phyloP scores from a whole-genome alignment of 2,329 filamentous ascomycete species.

The Diaporthe citrichinensis region DNA sequence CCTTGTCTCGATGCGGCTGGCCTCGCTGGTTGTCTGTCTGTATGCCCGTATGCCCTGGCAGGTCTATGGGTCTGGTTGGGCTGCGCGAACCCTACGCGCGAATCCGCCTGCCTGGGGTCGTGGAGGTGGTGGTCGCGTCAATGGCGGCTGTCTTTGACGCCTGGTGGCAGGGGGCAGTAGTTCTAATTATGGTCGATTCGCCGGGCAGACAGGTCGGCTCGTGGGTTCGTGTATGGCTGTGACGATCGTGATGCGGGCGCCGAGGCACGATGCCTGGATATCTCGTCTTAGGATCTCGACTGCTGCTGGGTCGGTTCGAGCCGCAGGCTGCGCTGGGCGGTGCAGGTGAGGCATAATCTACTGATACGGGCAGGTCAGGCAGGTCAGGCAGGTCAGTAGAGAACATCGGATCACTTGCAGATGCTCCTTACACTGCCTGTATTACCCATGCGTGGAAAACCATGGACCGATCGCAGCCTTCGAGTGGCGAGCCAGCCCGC shows the following conservation, averaged over 20 bases:
- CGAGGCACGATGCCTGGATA: not conserved
- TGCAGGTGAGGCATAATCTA: slow-evolving; percentile 5
- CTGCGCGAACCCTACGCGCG: not conserved
- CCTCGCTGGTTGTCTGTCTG: not conserved
- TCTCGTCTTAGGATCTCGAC: slow-evolving; percentile 1
- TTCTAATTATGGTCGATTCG: slow-evolving; percentile 21
- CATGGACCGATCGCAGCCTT: not conserved
- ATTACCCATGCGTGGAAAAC: not conserved
- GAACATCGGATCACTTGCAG: not conserved
- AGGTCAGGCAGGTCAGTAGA: slow-evolving; percentile 1
- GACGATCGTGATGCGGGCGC: not conserved
- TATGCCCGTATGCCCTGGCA: not conserved
- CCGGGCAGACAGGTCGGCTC: not conserved
- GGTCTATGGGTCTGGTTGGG: not conserved
- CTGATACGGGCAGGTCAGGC: not conserved
- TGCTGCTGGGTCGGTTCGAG: not conserved
- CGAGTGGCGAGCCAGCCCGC: not conserved
- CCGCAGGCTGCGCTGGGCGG: not conserved
- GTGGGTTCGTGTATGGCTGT: not conserved
- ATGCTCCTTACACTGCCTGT: not conserved
- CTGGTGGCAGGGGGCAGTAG: not conserved
- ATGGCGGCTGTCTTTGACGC: slow-evolving; percentile 24
- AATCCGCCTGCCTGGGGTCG: slow-evolving; percentile 22
- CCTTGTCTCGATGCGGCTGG: not conserved
- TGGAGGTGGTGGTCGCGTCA: slow-evolving; percentile 22